Percentiles rank a stretch among this genome's conserved stretches.
phyloP scores from a whole-genome alignment of 208 protist species.

The Acanthamoeba triangularis region DNA sequence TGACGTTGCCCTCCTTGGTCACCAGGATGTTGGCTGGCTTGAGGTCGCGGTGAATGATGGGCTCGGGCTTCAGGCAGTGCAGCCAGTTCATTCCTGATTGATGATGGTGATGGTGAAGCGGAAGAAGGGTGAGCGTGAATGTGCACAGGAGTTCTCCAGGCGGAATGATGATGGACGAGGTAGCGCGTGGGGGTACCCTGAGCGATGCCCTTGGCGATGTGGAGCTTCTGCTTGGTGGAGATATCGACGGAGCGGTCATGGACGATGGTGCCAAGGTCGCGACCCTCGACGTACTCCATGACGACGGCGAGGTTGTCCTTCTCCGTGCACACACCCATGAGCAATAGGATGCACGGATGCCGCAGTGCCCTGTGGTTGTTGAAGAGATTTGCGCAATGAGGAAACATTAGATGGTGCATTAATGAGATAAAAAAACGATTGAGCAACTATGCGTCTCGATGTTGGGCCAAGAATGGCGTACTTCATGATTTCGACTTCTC shows the following conservation, averaged over 20 bases:
- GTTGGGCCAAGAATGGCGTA: neutral
- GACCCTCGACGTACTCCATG: slow-evolving; percentile 62
- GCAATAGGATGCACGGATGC: slow-evolving; percentile 50
- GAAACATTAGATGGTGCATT: neutral
- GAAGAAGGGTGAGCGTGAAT: neutral
- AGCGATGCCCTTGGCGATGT: slow-evolving; percentile 68
- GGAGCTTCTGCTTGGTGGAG: neutral
- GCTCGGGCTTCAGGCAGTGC: slow-evolving; percentile 69
- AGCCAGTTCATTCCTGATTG: slow-evolving; percentile 64
- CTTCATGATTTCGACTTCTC: slow-evolving; percentile 64
- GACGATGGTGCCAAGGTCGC: slow-evolving; percentile 29
- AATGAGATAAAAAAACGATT: neutral
- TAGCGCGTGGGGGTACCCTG: neutral
- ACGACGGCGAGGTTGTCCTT: slow-evolving; percentile 54
- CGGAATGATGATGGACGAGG: neutral
- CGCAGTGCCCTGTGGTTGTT: neutral
- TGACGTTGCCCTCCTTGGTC: slow-evolving; percentile 61
- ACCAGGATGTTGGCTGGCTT: slow-evolving; percentile 18
- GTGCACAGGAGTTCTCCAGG: neutral
- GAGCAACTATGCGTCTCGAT: neutral
- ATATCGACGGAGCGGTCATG: slow-evolving; percentile 36
- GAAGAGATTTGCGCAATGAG: neutral
- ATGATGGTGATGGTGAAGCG: neutral
- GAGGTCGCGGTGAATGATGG: slow-evolving; percentile 75
- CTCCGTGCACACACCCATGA: slow-evolving; percentile 72